Conservation (phyloP, 2,329 filamentous ascomycete genomes). For the Aspergillus persii region DNA sequence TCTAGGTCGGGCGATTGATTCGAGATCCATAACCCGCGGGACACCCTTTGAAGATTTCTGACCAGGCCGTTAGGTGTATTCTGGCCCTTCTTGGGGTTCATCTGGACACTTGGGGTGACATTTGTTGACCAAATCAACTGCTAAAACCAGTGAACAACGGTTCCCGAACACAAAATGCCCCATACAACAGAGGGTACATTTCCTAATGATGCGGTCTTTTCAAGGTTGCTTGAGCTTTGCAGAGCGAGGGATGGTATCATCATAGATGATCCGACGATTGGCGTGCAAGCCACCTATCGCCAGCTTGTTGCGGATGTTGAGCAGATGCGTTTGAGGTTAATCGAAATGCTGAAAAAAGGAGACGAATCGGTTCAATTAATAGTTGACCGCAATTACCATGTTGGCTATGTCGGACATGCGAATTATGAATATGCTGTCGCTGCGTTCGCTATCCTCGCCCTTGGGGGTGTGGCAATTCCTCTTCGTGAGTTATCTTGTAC, state of each 20-base stretch:
- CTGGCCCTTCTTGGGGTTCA: no score
- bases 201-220: not conserved
- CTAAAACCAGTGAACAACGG: not conserved
- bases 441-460: not conserved
- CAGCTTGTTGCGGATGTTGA: not conserved
- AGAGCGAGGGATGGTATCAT: not conserved
- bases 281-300: not conserved
- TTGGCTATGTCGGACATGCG: not conserved
- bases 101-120: no score
- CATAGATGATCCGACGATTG: not conserved
- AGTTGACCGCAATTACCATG: not conserved
- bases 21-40: no score
- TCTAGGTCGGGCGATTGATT: not conserved
- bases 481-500: not conserved
- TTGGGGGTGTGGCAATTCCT: not conserved
- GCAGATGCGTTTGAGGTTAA: not conserved
- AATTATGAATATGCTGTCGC: not conserved
- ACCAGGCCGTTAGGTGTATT: no score
- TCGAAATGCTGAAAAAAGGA: not conserved
- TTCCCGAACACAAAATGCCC: not conserved
- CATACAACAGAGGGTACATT: not conserved
- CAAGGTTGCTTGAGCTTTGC: not conserved
- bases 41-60: no score
- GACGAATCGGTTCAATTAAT: not conserved
- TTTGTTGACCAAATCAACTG: not conserved